These are phyloP conservation scores for Oryza longistaminata DNA, from an alignment of 176 grass and related monocot species.

Conservation along the genomic window DNA sequence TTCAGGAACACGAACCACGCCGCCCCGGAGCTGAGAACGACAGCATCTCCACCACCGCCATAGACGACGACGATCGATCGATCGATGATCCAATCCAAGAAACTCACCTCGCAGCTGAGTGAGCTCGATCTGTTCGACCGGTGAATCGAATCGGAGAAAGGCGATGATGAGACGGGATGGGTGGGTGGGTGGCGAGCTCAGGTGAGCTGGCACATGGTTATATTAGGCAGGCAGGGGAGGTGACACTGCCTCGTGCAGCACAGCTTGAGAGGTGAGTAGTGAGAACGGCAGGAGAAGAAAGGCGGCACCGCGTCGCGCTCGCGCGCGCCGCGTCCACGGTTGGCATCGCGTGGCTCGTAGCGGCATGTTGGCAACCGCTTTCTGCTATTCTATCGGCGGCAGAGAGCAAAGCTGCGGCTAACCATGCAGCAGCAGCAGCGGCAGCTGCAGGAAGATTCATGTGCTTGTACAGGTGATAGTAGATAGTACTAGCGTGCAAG, in stretches of 20 bases:
- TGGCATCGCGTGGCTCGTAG: background rate
- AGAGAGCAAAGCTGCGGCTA: background rate
- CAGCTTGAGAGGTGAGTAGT: background rate
- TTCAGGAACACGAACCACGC: constrained; percentile 44
- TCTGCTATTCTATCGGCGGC: background rate
- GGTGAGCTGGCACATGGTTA: background rate
- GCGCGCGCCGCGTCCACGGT: background rate
- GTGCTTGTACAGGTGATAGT: no score
- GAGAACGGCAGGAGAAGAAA: background rate
- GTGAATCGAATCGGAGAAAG: background rate
- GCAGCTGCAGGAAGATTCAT: background rate
- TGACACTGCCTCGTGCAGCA: no score
- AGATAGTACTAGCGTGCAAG: background rate
- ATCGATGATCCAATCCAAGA: background rate
- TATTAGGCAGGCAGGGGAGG: background rate
- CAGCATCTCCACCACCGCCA: background rate
- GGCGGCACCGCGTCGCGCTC: background rate
- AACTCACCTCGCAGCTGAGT: background rate
- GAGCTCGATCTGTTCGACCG: background rate
- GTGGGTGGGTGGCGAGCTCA: background rate
- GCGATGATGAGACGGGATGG: background rate
- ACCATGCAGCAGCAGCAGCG: background rate
- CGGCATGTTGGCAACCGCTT: background rate
- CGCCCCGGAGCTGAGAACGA: constrained; percentile 31
- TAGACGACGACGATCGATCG: background rate